Evolutionary conservation across 495 filamentous ascomycete species (phyloP).

Genomic region (Lepraria neglecta): DNA sequence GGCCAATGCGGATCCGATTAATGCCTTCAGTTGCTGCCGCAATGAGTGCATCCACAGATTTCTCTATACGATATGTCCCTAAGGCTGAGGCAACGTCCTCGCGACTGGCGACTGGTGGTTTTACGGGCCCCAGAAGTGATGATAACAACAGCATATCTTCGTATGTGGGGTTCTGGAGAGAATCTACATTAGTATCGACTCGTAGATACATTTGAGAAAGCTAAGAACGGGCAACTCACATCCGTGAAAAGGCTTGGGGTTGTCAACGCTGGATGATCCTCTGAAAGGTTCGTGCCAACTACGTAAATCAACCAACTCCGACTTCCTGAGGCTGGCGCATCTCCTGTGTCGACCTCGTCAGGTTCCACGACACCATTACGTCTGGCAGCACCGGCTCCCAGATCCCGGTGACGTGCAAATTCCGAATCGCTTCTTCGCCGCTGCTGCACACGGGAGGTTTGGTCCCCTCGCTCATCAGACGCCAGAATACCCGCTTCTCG

Average conservation of each 20-base stretch:
- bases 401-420: constrained; percentile 50
- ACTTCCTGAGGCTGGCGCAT: constrained; percentile 42
- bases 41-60: constrained; percentile 43
- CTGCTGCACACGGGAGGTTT: constrained; percentile 37
- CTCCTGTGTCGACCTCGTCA: constrained; percentile 56
- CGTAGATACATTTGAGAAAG: background rate
- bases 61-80: constrained; percentile 49
- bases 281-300: constrained; percentile 67
- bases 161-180: constrained; percentile 60
- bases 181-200: background rate
- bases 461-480: constrained; percentile 27
- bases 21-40: constrained; percentile 46
- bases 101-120: constrained; percentile 64
- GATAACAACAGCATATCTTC: constrained; percentile 74
- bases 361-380: constrained; percentile 64
- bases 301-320: constrained; percentile 78
- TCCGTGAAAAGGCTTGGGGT: constrained; percentile 73
- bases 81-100: constrained; percentile 61
- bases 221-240: constrained; percentile 36
- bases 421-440: constrained; percentile 58
- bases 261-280: constrained; percentile 70
- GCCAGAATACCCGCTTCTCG: constrained; percentile 24
- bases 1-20: constrained; percentile 44
- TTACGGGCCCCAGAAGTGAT: constrained; percentile 64
- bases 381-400: constrained; percentile 57